Conservation (phyloP, 2,329 filamentous ascomycete species). For the Colletotrichum salicis region DNA sequence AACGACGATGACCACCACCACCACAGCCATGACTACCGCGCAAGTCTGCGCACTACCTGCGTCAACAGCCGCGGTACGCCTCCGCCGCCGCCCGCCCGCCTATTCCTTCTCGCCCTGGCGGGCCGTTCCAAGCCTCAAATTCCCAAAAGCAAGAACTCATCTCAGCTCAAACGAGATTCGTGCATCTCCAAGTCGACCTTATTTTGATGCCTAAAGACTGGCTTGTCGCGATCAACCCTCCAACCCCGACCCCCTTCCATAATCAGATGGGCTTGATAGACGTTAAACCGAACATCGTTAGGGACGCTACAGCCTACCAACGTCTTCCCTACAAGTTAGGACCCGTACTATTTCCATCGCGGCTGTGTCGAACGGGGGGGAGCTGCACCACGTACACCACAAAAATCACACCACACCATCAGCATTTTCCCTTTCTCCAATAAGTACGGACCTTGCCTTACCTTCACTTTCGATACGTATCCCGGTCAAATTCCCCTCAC, state of each 20-base stretch:
- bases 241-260: constrained; percentile 7
- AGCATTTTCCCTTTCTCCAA: background rate
- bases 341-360: constrained; percentile 33
- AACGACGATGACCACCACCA: background rate
- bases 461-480: background rate
- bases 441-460: background rate
- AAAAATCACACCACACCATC: background rate
- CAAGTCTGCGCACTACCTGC: background rate
- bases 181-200: constrained; percentile 18
- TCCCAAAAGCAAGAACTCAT: constrained; percentile 5
- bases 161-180: background rate
- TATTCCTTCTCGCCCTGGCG: constrained; percentile 16
- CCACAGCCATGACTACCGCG: background rate
- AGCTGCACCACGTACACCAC: background rate
- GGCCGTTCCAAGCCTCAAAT: constrained; percentile 11
- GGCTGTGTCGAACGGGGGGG: constrained; percentile 27
- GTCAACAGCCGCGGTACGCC: constrained; percentile 10
- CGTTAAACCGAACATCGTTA: constrained; percentile 8
- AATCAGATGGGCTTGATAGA: constrained; percentile 7
- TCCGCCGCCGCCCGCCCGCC: background rate
- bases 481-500: background rate
- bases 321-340: constrained; percentile 7
- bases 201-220: constrained; percentile 31
- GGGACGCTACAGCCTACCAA: constrained; percentile 7
- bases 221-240: background rate